Base-by-base conservation (phyloP, 768 basidiomycete genomes). In the Amanita thiersii region DNA sequence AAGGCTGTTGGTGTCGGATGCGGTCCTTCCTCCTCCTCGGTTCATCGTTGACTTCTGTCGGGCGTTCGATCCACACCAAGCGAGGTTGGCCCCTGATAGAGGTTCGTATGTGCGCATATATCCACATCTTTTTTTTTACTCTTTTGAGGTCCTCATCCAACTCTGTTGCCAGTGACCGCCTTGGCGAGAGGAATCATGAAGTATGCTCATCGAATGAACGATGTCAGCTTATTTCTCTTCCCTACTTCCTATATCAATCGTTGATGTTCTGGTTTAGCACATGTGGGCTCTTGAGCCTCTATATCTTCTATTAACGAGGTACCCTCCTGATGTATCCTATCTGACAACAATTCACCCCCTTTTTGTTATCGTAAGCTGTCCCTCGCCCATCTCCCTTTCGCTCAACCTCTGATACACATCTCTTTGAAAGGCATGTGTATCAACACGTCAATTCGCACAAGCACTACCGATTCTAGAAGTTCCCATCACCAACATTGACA, bases 331-430 rank as follows among this genome's bases (percentile, higher is more conserved):
- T 17, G 60, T 59, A 0, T 71, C 73, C 5, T 70, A 77, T 53
- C 70, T 88, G 19, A 87, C 87, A 0, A 66, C 79, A 1, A 62
- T 89, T 15, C 89, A 91, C 52, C 67, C 77, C 2, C 60, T 79
- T 19, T 82, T 87, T 51, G 55, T 88, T 25, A 69, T 69, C 44
- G 83, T 82, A 41, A 47, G 76, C 52, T 20, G 25, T 28, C 38
- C 24, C 14, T 14, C n/a, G 5, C 9, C 30, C 30, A 21, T 0
- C 5, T 31, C 14, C 1, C 2, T 14, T 8, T 33, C 18, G n/a
- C 7, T 7, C 26, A 4, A 37, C 20, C 35, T 15, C 37, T 14
- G n/a, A n/a, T n/a, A n/a, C 44, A 29, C 48, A 32, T 26, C 44
- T 23, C 46, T 18, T 35, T 12, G 29, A n/a, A 53, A 86, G 84